Evolutionary conservation across 169 alveolate genomes (phyloP), one percentile per base, ranked within the genome.

Genomic region (Theileria annulata): DNA sequence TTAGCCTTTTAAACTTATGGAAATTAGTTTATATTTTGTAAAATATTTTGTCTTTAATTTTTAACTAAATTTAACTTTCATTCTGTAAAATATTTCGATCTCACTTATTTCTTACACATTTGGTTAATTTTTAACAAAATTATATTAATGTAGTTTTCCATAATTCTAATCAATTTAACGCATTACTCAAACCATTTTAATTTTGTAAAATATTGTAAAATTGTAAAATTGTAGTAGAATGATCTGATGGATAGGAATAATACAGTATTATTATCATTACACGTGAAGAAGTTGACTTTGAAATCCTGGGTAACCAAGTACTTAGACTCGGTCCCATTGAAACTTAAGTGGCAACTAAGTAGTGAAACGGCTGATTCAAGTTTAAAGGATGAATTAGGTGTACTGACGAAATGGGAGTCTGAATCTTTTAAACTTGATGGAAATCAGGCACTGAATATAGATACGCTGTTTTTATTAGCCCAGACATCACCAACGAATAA

Each of bases 251-350:
- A 48, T 28, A 67, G 47, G 49, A 19, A 48, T 31, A 67, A 31
- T 27, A 67, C 87, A 5, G 71, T 49, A 4, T 21, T 80, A 13
- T 80, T 80, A 15, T 64, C 78, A 10, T 72, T 71, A 31, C 87
- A 80, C 19, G 74, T 80, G 23, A 80, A 49, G 64, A 71, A 72
- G n/a, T 51, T 80, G 15, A 30, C 63, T 10, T 30, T 80, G 21
- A 17, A 62, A n/a, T 71, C 71, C 0, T 60, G 42, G 42, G 51
- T 72, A 3, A 47, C 63, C 27, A 25, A 48, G 10, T 31, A 23
- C 49, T 15, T 28, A 0, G 59, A 48, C 17, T 28, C 71, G 6
- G 69, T 15, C 4, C 56, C 25, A 15, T 9, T 73, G 19, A 25
- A 68, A 23, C 60, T 80, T 12, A 19, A n/a, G 17, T 80, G 87